Base-by-base conservation (phyloP, 306 rosid genomes). In the Bauhinia variegata region DNA sequence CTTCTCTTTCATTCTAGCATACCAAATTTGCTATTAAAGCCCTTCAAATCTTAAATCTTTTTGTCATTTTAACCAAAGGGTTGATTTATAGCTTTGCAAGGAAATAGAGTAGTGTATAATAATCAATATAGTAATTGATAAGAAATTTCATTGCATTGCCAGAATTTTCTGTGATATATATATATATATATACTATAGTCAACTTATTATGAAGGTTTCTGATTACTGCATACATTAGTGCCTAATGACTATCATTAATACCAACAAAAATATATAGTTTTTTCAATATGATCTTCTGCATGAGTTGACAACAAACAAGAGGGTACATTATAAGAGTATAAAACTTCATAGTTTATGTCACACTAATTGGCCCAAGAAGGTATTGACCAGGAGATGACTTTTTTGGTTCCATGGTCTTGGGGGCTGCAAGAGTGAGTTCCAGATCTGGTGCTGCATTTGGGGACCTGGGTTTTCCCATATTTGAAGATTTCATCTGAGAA, bases 341-440 rank as follows among this genome's bases (percentile, higher is more conserved):
- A 41, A 13, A 19, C 13, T 41, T 44, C 11, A 46, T 2, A 39
- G 43, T 57, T 71, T 53, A 84, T 55, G 88, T 86, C 8, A 86
- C 85, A 8, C 68, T 82, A 71, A 88, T 86, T 56, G 85, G 78
- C 44, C 86, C 88, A 65, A 78, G 44, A 50, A 75, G 74, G 60
- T 84, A 78, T 32, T 82, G 54, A 36, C 68, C 71, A 4, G 81
- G 51, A 38, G 92, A 43, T 23, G 86, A 39, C 56, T 81, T 69
- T 11, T 56, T 81, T 75, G 82, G 82, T 65, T 84, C 85, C 75
- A 74, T 42, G 56, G 56, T 42, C 49, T 32, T 76, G 10, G 84
- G 83, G 5, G 75, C 81, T 1, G 95, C 92, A 53, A 92, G 95
- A 50, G 86, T 89, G 54, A 92, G 96, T 56, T 89, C 91, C 67